Conservation (phyloP, 495 filamentous ascomycete species). For the Xylaria intraflava region DNA sequence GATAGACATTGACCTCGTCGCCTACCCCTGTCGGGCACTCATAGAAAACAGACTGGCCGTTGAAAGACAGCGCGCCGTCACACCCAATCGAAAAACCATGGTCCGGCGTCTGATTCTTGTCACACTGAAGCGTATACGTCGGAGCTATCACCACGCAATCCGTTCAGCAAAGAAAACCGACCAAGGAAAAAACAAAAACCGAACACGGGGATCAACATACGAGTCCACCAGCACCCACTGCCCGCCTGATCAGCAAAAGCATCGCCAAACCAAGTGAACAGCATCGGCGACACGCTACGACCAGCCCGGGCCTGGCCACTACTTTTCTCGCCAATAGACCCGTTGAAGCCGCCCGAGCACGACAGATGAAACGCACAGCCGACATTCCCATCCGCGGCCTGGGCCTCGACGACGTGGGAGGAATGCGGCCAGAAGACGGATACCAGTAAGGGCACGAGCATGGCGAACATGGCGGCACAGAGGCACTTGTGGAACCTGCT, state of each 20-base stretch:
- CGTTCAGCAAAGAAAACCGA: constrained; percentile 4
- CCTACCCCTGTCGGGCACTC: constrained; percentile 49
- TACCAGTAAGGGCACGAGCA: constrained; percentile 12
- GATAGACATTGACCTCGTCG: constrained; percentile 49
- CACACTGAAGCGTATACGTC: constrained; percentile 61
- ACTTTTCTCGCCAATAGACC: constrained; percentile 45
- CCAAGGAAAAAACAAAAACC: background rate
- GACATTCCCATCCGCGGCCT: constrained; percentile 9
- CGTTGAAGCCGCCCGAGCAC: constrained; percentile 40
- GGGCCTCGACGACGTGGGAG: constrained; percentile 6
- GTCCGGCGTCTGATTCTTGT: constrained; percentile 41
- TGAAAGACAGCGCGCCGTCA: constrained; percentile 41
- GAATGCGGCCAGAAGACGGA: constrained; percentile 14
- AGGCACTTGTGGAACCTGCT: constrained; percentile 10
- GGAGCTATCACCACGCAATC: constrained; percentile 24
- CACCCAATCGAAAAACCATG: constrained; percentile 46
- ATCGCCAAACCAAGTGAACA: constrained; percentile 29
- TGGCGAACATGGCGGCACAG: constrained; percentile 12
- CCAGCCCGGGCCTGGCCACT: constrained; percentile 52
- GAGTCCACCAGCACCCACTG: constrained; percentile 28
- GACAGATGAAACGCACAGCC: constrained; percentile 48
- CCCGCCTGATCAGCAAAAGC: constrained; percentile 21
- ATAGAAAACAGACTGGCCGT: constrained; percentile 42
- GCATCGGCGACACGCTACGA: constrained; percentile 29
- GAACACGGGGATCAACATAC: constrained; percentile 11